A percentile compares a stretch with the other conserved stretches of the same genome.
Evolutionary conservation across 352 stramenopile genomes (phyloP).

Genomic region (Plasmopara viticola): DNA sequence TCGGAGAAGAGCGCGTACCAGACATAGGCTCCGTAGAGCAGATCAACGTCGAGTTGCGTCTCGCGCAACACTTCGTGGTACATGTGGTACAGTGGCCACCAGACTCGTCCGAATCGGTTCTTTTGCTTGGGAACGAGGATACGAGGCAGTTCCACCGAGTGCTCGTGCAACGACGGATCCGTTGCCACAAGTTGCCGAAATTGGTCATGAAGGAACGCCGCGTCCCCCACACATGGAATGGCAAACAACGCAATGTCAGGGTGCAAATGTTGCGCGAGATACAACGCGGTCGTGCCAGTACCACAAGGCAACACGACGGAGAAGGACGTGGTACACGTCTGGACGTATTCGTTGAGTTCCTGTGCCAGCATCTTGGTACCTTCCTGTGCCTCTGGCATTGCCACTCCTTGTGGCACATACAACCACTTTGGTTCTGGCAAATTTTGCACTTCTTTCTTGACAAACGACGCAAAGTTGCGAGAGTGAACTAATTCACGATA

Average conservation of each 20-base stretch:
- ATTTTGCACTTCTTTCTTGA: constrained; percentile 7
- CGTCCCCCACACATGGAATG: constrained; percentile 69
- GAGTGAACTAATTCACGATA: constrained; percentile 44
- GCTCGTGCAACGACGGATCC: constrained; percentile 13
- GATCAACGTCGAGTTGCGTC: constrained; percentile 64
- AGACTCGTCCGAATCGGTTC: constrained; percentile 64
- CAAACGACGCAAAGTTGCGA: constrained; percentile 30
- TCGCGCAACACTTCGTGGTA: constrained; percentile 55
- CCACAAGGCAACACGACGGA: constrained; percentile 67
- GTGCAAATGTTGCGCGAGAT: constrained; percentile 64
- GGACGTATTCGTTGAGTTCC: constrained; percentile 67
- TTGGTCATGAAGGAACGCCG: constrained; percentile 49
- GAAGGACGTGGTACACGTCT: constrained; percentile 23
- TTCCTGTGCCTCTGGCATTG: constrained; percentile 49
- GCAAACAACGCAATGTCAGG: constrained; percentile 40
- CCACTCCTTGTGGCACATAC: constrained; percentile 65
- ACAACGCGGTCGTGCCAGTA: constrained; percentile 75
- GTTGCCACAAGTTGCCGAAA: constrained; percentile 34
- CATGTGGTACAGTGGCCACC: constrained; percentile 42
- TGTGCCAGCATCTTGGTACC: constrained; percentile 50
- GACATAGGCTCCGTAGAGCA: constrained; percentile 67
- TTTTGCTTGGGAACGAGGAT: constrained; percentile 48
- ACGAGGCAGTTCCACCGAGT: constrained; percentile 19
- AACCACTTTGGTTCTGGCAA: constrained; percentile 18
- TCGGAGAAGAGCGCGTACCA: constrained; percentile 77